A percentile compares a stretch with the other conserved stretches of the same genome.
phyloP scores from a whole-genome alignment of 1,139 yeast genomes.

The Suhomyces taliae region DNA sequence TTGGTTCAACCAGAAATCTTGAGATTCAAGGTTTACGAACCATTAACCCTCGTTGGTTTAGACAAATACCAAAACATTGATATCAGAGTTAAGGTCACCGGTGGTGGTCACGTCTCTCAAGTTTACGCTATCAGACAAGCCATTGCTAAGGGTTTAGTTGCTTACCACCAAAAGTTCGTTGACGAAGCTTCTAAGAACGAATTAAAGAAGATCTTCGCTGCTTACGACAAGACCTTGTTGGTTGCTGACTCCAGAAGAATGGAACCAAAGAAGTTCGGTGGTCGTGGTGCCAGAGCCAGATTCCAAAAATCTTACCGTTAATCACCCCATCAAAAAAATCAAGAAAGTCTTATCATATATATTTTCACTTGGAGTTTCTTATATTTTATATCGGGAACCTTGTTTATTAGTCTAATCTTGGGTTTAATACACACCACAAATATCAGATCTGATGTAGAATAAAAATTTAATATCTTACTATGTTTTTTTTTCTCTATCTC shows the following conservation, averaged over 20 bases:
- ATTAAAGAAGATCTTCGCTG: conserved; percentile 94
- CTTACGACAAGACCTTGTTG: conserved; percentile 99
- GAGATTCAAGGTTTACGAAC: conserved; percentile 99
- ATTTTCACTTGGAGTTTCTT: conserved; percentile 12
- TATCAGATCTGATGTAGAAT: conserved; percentile 2
- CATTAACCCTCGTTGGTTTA: conserved; percentile 95
- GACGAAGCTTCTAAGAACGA: conserved; percentile 99
- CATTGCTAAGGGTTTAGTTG: conserved; percentile 98
- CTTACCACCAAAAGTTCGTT: conserved; percentile 98
- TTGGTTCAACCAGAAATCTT: conserved; percentile 98
- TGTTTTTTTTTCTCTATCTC: too few relatives aligned
- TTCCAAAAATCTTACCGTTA: conserved; percentile 99
- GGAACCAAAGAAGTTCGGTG: conserved; percentile 99
- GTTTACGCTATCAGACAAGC: conserved; percentile 99
- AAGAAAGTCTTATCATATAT: conserved; percentile 23
- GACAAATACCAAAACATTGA: conserved; percentile 98
- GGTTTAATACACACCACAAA: conserved; percentile 16
- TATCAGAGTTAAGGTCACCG: conserved; percentile 98
- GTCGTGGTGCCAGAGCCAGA: conserved; percentile 99
- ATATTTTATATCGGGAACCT: conserved; percentile 12
- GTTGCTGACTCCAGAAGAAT: conserved; percentile 99
- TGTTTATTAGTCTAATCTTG: conserved; percentile 18
- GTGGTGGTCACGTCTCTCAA: conserved; percentile 99
- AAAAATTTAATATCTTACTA: not conserved
- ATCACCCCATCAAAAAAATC: conserved; percentile 8